These are phyloP conservation scores for Solanum hybrid DNA, from an alignment of 305 asterid species.

Conservation along the genomic window DNA sequence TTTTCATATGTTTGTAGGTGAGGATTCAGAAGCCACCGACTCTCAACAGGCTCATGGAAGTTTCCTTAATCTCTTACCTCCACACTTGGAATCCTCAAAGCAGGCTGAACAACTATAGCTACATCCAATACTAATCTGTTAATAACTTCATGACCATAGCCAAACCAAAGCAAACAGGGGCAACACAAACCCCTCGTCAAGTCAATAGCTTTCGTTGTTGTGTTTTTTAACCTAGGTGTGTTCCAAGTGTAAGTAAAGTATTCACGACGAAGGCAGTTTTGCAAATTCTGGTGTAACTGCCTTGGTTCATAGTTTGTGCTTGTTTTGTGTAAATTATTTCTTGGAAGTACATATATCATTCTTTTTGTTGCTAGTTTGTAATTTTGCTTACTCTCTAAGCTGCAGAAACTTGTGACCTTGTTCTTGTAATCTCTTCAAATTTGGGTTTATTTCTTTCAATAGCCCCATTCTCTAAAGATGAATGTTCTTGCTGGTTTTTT, in stretches of 20 bases:
- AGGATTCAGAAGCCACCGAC: slow-evolving; percentile 57
- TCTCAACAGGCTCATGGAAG: slow-evolving; percentile 67
- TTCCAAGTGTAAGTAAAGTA: slow-evolving; percentile 43
- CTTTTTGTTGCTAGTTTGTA: slow-evolving; percentile 36
- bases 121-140: slow-evolving; percentile 23
- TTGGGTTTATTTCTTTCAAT: neutral
- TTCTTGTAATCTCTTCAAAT: slow-evolving; percentile 8
- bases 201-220: slow-evolving; percentile 25
- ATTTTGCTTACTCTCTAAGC: slow-evolving; percentile 17
- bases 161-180: slow-evolving; percentile 13
- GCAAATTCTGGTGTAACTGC: slow-evolving; percentile 18
- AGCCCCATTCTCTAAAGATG: neutral
- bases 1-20: slow-evolving; percentile 32
- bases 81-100: slow-evolving; percentile 41
- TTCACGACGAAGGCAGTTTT: slow-evolving; percentile 19
- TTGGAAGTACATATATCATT: slow-evolving; percentile 39
- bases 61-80: slow-evolving; percentile 63
- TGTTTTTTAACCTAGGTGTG: slow-evolving; percentile 21
- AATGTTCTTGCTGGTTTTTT: neutral
- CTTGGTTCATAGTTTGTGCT: slow-evolving; percentile 13
- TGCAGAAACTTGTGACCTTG: slow-evolving; percentile 14
- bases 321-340: slow-evolving; percentile 44
- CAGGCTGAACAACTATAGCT: slow-evolving; percentile 32
- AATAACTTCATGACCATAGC: slow-evolving; percentile 29
- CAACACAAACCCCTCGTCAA: slow-evolving; percentile 8